These are phyloP conservation scores for Fusarium algeriense DNA, from an alignment of 2,329 filamentous ascomycete genomes.

Conservation along the genomic window DNA sequence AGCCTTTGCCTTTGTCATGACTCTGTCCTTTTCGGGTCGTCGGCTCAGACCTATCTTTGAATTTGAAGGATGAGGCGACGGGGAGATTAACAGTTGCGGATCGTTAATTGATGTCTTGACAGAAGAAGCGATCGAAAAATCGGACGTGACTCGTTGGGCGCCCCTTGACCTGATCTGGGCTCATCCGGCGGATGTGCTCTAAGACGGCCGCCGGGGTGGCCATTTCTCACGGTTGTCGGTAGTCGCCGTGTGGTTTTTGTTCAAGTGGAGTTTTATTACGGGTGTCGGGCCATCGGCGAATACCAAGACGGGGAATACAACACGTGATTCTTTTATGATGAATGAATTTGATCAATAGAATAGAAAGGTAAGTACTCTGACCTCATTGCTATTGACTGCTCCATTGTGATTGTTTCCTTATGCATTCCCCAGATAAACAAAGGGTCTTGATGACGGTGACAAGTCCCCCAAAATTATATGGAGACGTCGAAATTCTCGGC, in stretches of 20 bases:
- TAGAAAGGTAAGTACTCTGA: background rate
- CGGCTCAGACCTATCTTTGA: slow-evolving; percentile 2
- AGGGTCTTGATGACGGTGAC: slow-evolving; percentile 12
- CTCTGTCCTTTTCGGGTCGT: background rate
- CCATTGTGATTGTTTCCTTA: background rate
- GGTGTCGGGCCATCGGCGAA: slow-evolving; percentile 33
- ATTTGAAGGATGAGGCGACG: background rate
- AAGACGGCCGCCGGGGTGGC: slow-evolving; percentile 42
- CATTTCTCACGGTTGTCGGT: slow-evolving; percentile 40
- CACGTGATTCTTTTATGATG: background rate
- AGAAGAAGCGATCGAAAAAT: slow-evolving; percentile 5
- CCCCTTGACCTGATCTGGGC: slow-evolving; percentile 6
- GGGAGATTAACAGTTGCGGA: slow-evolving; percentile 6
- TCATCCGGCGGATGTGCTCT: slow-evolving; percentile 12
- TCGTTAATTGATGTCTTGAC: background rate
- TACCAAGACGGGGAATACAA: background rate
- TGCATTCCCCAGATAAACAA: slow-evolving; percentile 7
- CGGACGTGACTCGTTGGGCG: background rate
- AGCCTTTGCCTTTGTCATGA: slow-evolving; percentile 26
- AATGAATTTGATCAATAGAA: background rate
- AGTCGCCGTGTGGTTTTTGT: slow-evolving; percentile 13
- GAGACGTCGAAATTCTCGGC: slow-evolving; percentile 21
- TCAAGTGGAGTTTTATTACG: slow-evolving; percentile 20
- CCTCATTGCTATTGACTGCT: background rate
- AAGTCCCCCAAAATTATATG: slow-evolving; percentile 13